A percentile compares a stretch with the other conserved stretches of the same genome.
phyloP scores from a whole-genome alignment of 2,329 filamentous ascomycete species.

The Huntiella bhutanensis region DNA sequence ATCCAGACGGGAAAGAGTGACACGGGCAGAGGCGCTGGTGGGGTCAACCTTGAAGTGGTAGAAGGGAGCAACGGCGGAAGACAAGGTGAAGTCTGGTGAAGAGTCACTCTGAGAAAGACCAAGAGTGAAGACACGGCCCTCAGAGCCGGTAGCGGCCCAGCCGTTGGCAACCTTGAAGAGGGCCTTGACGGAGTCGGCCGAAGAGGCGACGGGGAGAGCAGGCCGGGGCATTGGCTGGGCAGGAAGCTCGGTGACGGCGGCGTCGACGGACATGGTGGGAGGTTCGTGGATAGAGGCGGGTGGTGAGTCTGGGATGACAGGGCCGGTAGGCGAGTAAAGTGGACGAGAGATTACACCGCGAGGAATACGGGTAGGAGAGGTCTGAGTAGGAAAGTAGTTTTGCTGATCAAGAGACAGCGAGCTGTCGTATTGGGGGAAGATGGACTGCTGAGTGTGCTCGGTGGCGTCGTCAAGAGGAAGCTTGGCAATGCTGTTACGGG shows the following conservation, averaged over 20 bases:
- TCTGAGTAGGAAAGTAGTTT: conserved; percentile 49
- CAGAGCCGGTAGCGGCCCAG: conserved; percentile 41
- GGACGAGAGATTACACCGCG: conserved; percentile 45
- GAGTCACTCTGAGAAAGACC: conserved; percentile 36
- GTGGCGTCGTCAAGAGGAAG: conserved; percentile 23
- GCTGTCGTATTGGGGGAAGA: conserved; percentile 59
- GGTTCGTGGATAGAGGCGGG: neutral
- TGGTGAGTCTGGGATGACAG: neutral
- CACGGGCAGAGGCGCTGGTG: conserved; percentile 41
- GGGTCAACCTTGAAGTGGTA: conserved; percentile 47
- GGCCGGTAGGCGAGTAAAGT: conserved; percentile 30
- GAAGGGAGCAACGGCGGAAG: conserved; percentile 42
- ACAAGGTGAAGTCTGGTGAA: conserved; percentile 47
- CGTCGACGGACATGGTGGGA: neutral
- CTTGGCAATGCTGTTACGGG: conserved; percentile 37
- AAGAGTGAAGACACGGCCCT: conserved; percentile 41
- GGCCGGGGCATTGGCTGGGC: conserved; percentile 19
- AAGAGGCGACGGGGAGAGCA: conserved; percentile 29
- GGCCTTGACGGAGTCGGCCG: conserved; percentile 41
- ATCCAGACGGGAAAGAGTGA: conserved; percentile 40
- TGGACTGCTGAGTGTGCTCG: conserved; percentile 38
- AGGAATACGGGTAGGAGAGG: conserved; percentile 44
- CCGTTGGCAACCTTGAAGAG: conserved; percentile 55
- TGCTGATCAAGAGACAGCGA: conserved; percentile 47
- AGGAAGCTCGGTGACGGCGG: conserved; percentile 4